phyloP scores from a whole-genome alignment of 2,329 filamentous ascomycete species.

The Sporothrix globosa region DNA sequence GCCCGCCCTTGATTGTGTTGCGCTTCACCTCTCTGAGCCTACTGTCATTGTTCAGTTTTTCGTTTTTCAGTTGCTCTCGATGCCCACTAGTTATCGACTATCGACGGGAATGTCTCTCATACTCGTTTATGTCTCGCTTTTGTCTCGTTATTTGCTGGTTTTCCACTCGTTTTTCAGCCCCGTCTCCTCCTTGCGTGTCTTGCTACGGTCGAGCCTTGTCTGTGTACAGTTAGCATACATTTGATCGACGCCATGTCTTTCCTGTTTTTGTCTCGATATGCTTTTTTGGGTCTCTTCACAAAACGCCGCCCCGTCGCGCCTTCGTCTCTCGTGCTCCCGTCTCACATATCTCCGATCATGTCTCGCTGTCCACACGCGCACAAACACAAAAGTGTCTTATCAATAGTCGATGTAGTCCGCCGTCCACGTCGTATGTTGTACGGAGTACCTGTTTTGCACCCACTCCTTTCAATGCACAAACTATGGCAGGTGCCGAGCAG shows the following conservation, averaged over 20 bases:
- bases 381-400: not conserved
- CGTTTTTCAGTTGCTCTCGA: no score
- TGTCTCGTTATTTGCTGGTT: not conserved
- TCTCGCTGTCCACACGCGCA: not conserved
- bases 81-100: no score
- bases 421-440: no score
- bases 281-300: no score
- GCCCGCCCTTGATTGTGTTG: not conserved
- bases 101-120: no score
- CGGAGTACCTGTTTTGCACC: not conserved
- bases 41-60: no score
- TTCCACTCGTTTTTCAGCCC: not conserved
- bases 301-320: not conserved
- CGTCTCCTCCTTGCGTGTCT: not conserved
- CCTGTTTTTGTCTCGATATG: not conserved
- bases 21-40: not conserved
- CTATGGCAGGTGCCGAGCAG: constrained; percentile 9
- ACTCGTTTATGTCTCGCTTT: not conserved
- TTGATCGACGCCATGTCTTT: not conserved
- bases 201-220: not conserved
- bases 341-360: not conserved
- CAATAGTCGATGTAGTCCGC: no score
- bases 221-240: not conserved
- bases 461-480: not conserved
- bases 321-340: not conserved